phyloP scores from a whole-genome alignment of 1,284 basidiomycete species.

The Heterobasidion parviporum region DNA sequence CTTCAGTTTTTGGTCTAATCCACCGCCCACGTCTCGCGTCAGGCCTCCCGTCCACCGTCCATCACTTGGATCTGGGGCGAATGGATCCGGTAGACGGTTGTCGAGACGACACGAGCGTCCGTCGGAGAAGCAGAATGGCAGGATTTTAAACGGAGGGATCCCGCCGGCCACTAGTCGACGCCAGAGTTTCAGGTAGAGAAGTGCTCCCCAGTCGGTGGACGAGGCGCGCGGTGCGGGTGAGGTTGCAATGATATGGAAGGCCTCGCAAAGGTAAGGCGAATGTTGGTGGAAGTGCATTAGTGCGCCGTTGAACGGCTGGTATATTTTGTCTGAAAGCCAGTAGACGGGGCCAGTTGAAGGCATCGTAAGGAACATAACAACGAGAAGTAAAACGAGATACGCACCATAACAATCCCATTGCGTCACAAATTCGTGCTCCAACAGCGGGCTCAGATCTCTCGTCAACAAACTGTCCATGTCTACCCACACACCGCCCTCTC shows the following conservation, averaged over 20 bases:
- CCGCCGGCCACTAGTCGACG: slow-evolving; percentile 67
- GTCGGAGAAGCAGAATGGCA: slow-evolving; percentile 91
- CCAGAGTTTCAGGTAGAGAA: slow-evolving; percentile 84
- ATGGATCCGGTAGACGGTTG: slow-evolving; percentile 87
- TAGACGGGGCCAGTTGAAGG: not conserved
- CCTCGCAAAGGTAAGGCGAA: slow-evolving; percentile 92
- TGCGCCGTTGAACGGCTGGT: slow-evolving; percentile 84
- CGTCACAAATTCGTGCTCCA: slow-evolving; percentile 89
- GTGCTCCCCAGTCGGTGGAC: slow-evolving; percentile 88
- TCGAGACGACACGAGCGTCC: slow-evolving; percentile 84
- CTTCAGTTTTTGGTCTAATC: slow-evolving; percentile 57
- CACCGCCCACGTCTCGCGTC: slow-evolving; percentile 52
- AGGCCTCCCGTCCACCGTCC: slow-evolving; percentile 50
- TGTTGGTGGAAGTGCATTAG: slow-evolving; percentile 84
- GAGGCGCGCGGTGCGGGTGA: slow-evolving; percentile 66
- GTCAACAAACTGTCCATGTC: slow-evolving; percentile 93
- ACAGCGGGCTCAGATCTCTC: slow-evolving; percentile 71
- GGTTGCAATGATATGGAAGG: slow-evolving; percentile 81
- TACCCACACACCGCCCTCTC: slow-evolving; percentile 86
- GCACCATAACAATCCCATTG: slow-evolving; percentile 96
- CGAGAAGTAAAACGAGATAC: slow-evolving; percentile 16
- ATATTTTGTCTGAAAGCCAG: slow-evolving; percentile 62
- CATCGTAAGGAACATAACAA: not conserved
- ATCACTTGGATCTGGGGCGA: slow-evolving; percentile 50
- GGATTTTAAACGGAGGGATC: slow-evolving; percentile 79